Percentiles rank a stretch among this genome's conserved stretches.
phyloP scores from a whole-genome alignment of 192 early-diverging fungal genomes.

The Coemansia sp. region DNA sequence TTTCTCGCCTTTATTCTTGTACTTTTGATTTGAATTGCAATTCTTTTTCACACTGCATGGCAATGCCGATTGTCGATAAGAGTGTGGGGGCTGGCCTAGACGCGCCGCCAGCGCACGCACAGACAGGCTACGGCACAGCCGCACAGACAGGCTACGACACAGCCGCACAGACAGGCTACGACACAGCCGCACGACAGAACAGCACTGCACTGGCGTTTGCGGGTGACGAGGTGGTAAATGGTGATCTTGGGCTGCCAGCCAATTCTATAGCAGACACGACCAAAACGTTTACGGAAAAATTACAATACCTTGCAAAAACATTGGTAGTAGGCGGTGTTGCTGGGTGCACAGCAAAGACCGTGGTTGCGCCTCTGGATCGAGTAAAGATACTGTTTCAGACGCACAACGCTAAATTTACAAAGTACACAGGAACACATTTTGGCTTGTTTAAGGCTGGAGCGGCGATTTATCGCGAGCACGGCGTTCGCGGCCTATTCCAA shows the following conservation, averaged over 20 bases:
- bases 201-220: background rate
- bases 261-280: background rate
- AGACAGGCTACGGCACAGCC: background rate
- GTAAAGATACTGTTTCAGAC: constrained; percentile 87
- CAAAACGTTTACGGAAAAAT: constrained; percentile 14
- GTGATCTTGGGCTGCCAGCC: background rate
- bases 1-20: background rate
- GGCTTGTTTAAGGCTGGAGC: constrained; percentile 81
- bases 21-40: background rate
- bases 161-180: background rate
- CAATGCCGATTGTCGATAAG: background rate
- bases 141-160: background rate
- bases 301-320: constrained; percentile 32
- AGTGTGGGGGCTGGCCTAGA: background rate
- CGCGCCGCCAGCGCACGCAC: background rate
- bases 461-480: constrained; percentile 71
- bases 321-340: constrained; percentile 50
- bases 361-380: constrained; percentile 78
- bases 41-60: background rate
- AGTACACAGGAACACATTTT: constrained; percentile 54
- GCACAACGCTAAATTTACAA: constrained; percentile 68
- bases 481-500: constrained; percentile 83
- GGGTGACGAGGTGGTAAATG: background rate
- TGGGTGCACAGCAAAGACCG: constrained; percentile 67
- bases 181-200: background rate